Conservation (phyloP, 345 rosid species). For the Geranium rotundifolium region DNA sequence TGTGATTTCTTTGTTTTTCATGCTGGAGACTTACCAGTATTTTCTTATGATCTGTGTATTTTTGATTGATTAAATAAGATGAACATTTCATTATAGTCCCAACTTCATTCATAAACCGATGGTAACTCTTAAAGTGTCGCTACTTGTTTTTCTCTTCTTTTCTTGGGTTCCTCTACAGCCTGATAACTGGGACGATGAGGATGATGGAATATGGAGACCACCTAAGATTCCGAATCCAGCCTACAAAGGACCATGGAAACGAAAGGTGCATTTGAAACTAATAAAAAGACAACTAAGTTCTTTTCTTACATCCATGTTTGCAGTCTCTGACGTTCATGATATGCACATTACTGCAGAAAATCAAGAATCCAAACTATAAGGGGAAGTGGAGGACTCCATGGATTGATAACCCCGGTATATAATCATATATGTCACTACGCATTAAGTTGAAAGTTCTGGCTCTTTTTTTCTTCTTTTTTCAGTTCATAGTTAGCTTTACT, state of each 20-base stretch:
- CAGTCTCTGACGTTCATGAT: constrained; percentile 4
- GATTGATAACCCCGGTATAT: constrained; percentile 81
- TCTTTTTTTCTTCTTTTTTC: neutral
- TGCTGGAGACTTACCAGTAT: neutral
- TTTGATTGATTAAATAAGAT: no score
- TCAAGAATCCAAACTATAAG: constrained; percentile 87
- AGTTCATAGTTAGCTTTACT: neutral
- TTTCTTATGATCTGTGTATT: no score
- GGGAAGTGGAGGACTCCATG: constrained; percentile 91
- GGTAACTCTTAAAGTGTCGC: constrained; percentile 8
- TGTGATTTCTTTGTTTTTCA: neutral
- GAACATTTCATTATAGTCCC: neutral
- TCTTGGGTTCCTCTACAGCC: constrained; percentile 30
- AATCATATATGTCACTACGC: neutral
- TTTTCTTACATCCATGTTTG: neutral
- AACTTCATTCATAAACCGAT: neutral
- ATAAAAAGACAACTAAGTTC: constrained; percentile 1
- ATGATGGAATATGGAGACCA: constrained; percentile 56
- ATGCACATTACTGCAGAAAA: constrained; percentile 33
- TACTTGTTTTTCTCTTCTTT: constrained; percentile 7
- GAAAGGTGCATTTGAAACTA: constrained; percentile 30
- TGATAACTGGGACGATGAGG: constrained; percentile 67
- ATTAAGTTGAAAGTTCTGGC: neutral
- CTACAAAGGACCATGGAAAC: constrained; percentile 75
- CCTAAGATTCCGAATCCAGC: constrained; percentile 63